Conservation (phyloP, 164 flowering plant genomes). For the Kingdonia uniflora region DNA sequence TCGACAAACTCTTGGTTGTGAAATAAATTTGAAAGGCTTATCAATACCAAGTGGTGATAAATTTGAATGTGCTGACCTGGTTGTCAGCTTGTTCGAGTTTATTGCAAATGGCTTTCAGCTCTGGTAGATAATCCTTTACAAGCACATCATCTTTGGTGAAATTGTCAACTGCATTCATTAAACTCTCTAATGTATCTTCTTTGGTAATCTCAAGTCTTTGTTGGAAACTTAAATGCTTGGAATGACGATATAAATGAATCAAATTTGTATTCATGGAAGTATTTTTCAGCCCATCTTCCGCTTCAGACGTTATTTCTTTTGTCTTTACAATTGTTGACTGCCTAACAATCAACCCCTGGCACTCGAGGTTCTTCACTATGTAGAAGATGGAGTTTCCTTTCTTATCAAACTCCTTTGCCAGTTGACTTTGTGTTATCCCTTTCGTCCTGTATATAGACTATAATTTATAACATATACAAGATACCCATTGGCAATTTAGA, state of each 20-base stretch:
- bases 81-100: conserved; percentile 73
- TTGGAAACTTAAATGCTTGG: conserved; percentile 58
- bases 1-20: neutral
- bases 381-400: conserved; percentile 67
- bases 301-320: conserved; percentile 31
- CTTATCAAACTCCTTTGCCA: conserved; percentile 59
- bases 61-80: conserved; percentile 38
- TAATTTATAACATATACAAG: neutral
- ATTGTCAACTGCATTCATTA: conserved; percentile 19
- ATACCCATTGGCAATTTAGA: neutral
- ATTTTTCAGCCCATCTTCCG: conserved; percentile 26
- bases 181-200: conserved; percentile 26
- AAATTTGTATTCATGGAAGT: conserved; percentile 51
- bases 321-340: conserved; percentile 60
- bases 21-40: too few species aligned
- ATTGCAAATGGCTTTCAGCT: conserved; percentile 63
- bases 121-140: conserved; percentile 74
- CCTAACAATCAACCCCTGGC: conserved; percentile 58
- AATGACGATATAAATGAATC: conserved; percentile 67
- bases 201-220: conserved; percentile 67
- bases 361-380: conserved; percentile 59
- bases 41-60: neutral
- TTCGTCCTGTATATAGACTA: conserved; percentile 35
- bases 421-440: conserved; percentile 80
- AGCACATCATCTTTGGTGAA: conserved; percentile 35